Conservation (phyloP, 176 grass and related monocot genomes). For the Musa troglodytarum region DNA sequence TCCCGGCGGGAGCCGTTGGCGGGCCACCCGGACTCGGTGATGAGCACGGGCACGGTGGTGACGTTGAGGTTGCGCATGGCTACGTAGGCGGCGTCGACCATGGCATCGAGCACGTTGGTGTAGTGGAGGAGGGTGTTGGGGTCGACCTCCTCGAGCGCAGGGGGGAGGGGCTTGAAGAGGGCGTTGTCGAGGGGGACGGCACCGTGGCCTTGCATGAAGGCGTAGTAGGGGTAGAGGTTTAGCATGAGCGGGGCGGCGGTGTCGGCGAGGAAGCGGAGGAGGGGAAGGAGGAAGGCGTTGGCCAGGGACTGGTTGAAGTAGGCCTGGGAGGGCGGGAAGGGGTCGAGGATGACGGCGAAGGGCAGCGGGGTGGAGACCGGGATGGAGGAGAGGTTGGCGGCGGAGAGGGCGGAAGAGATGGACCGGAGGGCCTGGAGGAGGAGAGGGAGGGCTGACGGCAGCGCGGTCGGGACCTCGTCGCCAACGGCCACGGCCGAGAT, state of each 20-base stretch:
- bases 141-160: conserved; percentile 73
- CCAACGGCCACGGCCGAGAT: conserved; percentile 78
- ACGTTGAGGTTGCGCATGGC: conserved; percentile 57
- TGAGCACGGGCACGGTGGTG: conserved; percentile 35
- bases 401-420: conserved; percentile 41
- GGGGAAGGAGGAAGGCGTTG: conserved; percentile 48
- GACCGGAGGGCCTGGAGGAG: conserved; percentile 69
- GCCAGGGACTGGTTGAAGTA: conserved; percentile 77
- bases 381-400: conserved; percentile 56
- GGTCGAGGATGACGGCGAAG: conserved; percentile 66
- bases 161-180: conserved; percentile 66
- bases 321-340: conserved; percentile 82
- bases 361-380: conserved; percentile 75
- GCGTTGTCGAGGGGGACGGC: conserved; percentile 79
- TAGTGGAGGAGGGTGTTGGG: conserved; percentile 90
- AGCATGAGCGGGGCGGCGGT: conserved; percentile 73
- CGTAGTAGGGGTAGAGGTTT: conserved; percentile 89
- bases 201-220: conserved; percentile 61
- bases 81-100: conserved; percentile 72
- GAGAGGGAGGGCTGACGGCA: conserved; percentile 60
- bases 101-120: conserved; percentile 83
- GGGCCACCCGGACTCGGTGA: conserved; percentile 91
- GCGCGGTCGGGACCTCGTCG: conserved; percentile 64
- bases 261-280: conserved; percentile 60
- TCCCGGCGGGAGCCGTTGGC: conserved; percentile 50